Base-by-base conservation (phyloP, 768 basidiomycete genomes). In the Tylopilus subfusipes region DNA sequence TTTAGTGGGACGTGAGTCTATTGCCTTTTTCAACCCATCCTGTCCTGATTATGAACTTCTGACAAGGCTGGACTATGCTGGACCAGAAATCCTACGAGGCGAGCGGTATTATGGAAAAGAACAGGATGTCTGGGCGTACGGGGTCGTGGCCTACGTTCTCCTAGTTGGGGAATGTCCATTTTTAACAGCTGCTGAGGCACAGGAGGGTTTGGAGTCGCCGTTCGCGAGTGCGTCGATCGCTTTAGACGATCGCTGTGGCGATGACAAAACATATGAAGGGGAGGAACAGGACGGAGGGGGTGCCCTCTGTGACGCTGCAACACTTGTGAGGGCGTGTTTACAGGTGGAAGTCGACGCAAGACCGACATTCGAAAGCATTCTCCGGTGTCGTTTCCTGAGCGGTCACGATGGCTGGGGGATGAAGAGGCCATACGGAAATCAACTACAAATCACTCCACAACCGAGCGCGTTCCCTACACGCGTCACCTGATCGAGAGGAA, bases 41-140 rank as follows among this genome's bases (percentile, higher is more conserved):
- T 45, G 44, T 40, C 48, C 36, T 65, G 45, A 59, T 59, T 50
- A 18, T 38, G 38, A 50, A 30, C 56, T 29, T 49, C 39, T 42
- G 47, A 54, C 49, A 48, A 93, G 91, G 18, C 75, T 93, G 62
- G 93, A 96, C 70, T 98, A 98, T 67, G 96, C 96, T 16, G 92
- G 90, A 10, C 97, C 96, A 36, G 96, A 99, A 71, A 98, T 99
- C 53, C 73, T 99, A 29, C 85, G 93, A 18, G 96, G 96, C 4
- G 93, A 97, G 68, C 82, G 90, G 47, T 99, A 99, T 69, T 81
- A 89, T 59, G 97, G 96, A 33, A 95, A 94, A 66, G 93, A 96
- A 68, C 95, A 98, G 71, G 96, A 99, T 62, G 90, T 98, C 3
- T 99, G 96, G 95, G 96, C 96, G 0, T 90, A 96, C 56, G 96